Evolutionary conservation across 257 asterid genomes (phyloP), one percentile per base, ranked within the genome.

Genomic region (Datura wrightii): DNA sequence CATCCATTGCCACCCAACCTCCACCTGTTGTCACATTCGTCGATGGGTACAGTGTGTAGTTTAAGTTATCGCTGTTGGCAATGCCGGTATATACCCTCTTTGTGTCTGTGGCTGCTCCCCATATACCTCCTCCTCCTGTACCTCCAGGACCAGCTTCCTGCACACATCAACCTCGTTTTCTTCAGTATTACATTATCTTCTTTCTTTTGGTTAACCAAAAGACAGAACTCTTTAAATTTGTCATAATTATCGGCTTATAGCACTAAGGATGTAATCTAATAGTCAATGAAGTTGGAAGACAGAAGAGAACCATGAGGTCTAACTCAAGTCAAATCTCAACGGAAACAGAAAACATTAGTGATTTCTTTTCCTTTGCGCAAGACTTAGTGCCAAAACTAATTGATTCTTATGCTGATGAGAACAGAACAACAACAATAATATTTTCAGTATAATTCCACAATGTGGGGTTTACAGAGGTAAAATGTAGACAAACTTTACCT

Each of bases 111-210:
- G 94, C 93, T 18, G 94, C 91, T 6, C 95, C 95, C 92, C 93
- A 89, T 6, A n/a, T 89, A 1, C 92, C 92, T 19, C 95, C 95
- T n/a, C 93, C 93, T 0, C 8, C n/a, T 0, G 7, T 0, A 14
- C 93, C 90, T 79, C 93, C 91, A 1, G 92, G 91, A 10, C 94
- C 93, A 34, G 91, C 93, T 83, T 90, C 91, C 93, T 90, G 10
- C 76, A 83, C 8, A 24, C n/a, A 53, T 79, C 10, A n/a, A 69
- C 15, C 55, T 52, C 16, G 6, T 16, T 31, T 19, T 10, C 19
- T 63, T 48, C 2, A 58, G 41, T 59, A 58, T 59, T 79, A 6
- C 52, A 59, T 44, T 10, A 13, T 19, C 37, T 13, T 65, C 10
- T 39, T 1, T 18, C 2, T 39, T 67, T 15, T 67, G 4, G 3